Evolutionary conservation across 768 basidiomycete species (phyloP).

Genomic region (Boletus bicolor): DNA sequence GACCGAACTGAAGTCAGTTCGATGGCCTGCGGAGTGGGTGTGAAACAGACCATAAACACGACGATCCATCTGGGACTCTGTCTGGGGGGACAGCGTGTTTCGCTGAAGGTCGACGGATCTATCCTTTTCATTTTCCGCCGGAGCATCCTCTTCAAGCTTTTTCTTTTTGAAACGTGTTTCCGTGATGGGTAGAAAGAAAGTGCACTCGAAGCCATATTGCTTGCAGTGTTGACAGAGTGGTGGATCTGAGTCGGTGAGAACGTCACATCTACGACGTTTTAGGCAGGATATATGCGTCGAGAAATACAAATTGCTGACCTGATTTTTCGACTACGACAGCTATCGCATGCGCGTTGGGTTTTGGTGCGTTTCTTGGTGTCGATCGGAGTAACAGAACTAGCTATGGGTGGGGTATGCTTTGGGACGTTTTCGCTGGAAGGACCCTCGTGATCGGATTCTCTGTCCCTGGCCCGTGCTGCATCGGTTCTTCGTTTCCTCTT

Average conservation of each 20-base stretch:
- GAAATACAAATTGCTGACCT: conserved; percentile 40
- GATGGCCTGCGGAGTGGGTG: conserved; percentile 7
- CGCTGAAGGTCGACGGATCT: conserved; percentile 27
- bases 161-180: conserved; percentile 99
- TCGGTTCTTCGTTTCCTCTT: conserved; percentile 67
- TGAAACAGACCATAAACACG: conserved; percentile 58
- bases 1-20: conserved; percentile 32
- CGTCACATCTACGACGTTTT: conserved; percentile 60
- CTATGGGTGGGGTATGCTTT: conserved; percentile 31
- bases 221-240: conserved; percentile 92
- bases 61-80: conserved; percentile 52
- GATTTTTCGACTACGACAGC: conserved; percentile 88
- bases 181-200: conserved; percentile 96
- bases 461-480: conserved; percentile 41
- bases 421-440: conserved; percentile 45
- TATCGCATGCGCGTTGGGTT: conserved; percentile 90
- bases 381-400: conserved; percentile 31
- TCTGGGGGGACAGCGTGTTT: conserved; percentile 43
- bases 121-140: conserved; percentile 37
- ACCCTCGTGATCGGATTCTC: conserved; percentile 60
- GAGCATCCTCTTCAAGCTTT: conserved; percentile 69
- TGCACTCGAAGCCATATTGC: conserved; percentile 90
- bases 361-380: conserved; percentile 88
- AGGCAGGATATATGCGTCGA: conserved; percentile 10
- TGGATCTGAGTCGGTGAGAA: conserved; percentile 73